Conservation (phyloP, 257 asterid genomes). For the Nicotiana otophora region DNA sequence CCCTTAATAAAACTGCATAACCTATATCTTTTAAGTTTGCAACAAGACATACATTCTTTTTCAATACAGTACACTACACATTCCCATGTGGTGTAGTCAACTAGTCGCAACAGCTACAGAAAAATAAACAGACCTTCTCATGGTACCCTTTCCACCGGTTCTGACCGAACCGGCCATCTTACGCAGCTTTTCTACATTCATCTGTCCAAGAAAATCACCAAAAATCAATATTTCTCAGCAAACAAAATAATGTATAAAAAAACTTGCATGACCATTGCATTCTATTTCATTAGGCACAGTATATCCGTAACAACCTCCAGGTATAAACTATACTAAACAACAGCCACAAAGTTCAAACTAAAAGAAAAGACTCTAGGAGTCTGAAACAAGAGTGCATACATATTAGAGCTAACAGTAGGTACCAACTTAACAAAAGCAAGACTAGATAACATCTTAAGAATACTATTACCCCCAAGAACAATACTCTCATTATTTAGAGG, state of each 20-base stretch:
- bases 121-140: conserved; percentile 48
- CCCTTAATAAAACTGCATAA: neutral
- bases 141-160: conserved; percentile 73
- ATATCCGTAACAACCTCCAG: neutral
- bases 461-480: neutral
- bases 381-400: neutral
- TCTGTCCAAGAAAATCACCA: conserved; percentile 27
- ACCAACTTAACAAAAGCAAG: neutral
- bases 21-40: neutral
- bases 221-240: neutral
- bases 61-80: neutral
- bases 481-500: neutral
- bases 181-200: conserved; percentile 73
- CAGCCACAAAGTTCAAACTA: neutral
- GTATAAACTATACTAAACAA: neutral
- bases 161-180: conserved; percentile 81
- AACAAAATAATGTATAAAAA: neutral
- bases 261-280: neutral
- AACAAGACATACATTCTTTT: neutral
- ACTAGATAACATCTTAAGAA: neutral
- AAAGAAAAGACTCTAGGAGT: neutral
- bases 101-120: neutral
- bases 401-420: neutral
- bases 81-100: neutral
- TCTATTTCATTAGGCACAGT: neutral